Base-by-base conservation (phyloP, 2,329 filamentous ascomycete species). In the Epichloe sylvatica region DNA sequence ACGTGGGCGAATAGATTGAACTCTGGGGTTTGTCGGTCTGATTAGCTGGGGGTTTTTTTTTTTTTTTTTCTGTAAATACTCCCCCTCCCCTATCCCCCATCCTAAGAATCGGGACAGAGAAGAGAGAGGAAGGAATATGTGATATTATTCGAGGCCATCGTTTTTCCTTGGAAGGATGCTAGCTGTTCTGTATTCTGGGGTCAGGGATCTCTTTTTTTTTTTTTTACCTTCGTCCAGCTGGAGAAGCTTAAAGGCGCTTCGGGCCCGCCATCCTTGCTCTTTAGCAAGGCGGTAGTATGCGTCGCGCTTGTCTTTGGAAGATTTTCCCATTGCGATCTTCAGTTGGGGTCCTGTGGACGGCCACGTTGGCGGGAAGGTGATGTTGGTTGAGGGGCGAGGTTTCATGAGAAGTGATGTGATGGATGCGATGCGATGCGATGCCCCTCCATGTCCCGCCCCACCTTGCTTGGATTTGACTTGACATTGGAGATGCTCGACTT, bases 231-330 rank as follows among this genome's bases (percentile, higher is more conserved):
- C 89, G 65, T 98, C 90, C 23, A 98, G 80, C 67, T 98, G 92
- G 12, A 98, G 80, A 23, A 98, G 79, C 69, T 98, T 98, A 73
- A 96, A 98, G 8, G 92, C 92, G 57, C 89, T 95, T 51, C 92
- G 80, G 30, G 92, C 92, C 36, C 92, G 86, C 91, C 92, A 98
- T 55, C 94, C 94, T 73, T 98, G 92, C 67, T 98, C 92, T 70
- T 98, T 98, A 17, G 92, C 92, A 8, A 98, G 84, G 49, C 92
- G 81, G 63, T 98, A 98, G 70, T 98, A 98, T 43, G 90, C 90
- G 66, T 98, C 92, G 48, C 92, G 86, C 70, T 98, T 98, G 64
- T 98, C 92, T 68, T 98, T 98, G 45, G 91, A 97, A 1, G 92
- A 95, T 66, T 97, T 97, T 1, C 90, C 90, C 90, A 95, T 94